These are phyloP conservation scores for Colletotrichum euphorbiae DNA, from an alignment of 2,329 filamentous ascomycete genomes.

Conservation along the genomic window DNA sequence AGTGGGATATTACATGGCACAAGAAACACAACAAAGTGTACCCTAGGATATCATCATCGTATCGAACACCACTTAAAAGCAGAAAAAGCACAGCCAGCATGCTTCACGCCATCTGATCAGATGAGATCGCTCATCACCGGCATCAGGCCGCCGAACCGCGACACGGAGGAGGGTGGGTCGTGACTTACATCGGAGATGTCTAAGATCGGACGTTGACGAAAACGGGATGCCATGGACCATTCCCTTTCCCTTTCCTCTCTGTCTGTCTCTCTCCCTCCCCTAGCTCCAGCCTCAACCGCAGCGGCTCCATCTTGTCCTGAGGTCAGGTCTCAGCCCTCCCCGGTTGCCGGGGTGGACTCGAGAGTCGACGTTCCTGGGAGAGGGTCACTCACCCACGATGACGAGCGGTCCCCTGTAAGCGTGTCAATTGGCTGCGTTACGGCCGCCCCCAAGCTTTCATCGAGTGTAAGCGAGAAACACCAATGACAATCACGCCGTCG, in stretches of 20 bases:
- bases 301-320: slow-evolving; percentile 15
- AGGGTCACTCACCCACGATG: background rate
- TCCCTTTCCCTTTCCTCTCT: background rate
- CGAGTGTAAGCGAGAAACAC: slow-evolving; percentile 1
- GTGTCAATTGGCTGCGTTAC: slow-evolving; percentile 31
- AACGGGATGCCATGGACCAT: slow-evolving; percentile 21
- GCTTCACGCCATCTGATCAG: background rate
- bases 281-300: slow-evolving; percentile 20
- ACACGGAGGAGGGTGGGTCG: background rate
- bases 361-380: background rate
- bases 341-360: background rate
- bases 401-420: background rate
- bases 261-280: background rate
- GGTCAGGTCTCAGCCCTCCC: slow-evolving; percentile 17
- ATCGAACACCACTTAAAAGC: background rate
- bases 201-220: slow-evolving; percentile 19
- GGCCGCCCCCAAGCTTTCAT: background rate
- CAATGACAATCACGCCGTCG: slow-evolving; percentile 34
- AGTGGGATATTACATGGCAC: slow-evolving; percentile 17
- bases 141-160: slow-evolving; percentile 9
- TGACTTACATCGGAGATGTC: slow-evolving; percentile 11
- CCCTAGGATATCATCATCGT: slow-evolving; percentile 12
- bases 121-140: background rate
- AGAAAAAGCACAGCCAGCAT: slow-evolving; percentile 5
- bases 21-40: background rate